Evolutionary conservation across 805 yeast species (phyloP), one percentile per base, ranked within the genome.

Genomic region (Metschnikowia continentalis): DNA sequence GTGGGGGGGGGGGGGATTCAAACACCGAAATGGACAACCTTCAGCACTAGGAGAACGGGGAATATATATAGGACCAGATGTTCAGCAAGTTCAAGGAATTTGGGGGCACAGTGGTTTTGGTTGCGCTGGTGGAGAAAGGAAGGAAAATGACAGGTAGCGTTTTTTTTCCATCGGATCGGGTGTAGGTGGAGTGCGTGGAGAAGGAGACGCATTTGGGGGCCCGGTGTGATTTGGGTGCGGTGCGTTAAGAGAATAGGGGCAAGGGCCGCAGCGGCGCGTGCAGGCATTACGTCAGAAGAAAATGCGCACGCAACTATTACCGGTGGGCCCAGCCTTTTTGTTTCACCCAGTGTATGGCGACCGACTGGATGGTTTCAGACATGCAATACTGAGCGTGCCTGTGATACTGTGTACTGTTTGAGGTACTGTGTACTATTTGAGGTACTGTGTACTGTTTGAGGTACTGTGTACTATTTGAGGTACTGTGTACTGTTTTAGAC

Each of bases 111-210:
- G 23, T 22, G 22, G 6, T 20, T 35, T 44, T 22, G 19, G 47
- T 23, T 32, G 47, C 22, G 33, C 32, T 44, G 39, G 40, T 23
- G 40, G 23, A 35, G 47, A 33, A 26, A 44, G 40, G 47, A 33
- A 44, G 40, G 40, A 44, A 44, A 35, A 44, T 44, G 47, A 44
- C 47, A 44, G 47, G 40, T 44, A 23, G 47, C 40, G 47, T 22
- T 13, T 42, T 42, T 42, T 42, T 42, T 42, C 46, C 32, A 23
- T 33, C 33, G 39, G 23, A 17, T 35, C 40, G 15, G 20, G 33
- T 23, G 32, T 23, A 44, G 33, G 23, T 35, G 23, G 39, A 43
- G 46, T 35, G 47, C 47, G 47, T 35, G 47, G 40, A 44, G 47
- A 42, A 42, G 30, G 22, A 20, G 20, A 26, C 30, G 30, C 30